These are phyloP conservation scores for Ascochyta rabiei DNA, from an alignment of 2,329 filamentous ascomycete genomes.

Conservation along the genomic window DNA sequence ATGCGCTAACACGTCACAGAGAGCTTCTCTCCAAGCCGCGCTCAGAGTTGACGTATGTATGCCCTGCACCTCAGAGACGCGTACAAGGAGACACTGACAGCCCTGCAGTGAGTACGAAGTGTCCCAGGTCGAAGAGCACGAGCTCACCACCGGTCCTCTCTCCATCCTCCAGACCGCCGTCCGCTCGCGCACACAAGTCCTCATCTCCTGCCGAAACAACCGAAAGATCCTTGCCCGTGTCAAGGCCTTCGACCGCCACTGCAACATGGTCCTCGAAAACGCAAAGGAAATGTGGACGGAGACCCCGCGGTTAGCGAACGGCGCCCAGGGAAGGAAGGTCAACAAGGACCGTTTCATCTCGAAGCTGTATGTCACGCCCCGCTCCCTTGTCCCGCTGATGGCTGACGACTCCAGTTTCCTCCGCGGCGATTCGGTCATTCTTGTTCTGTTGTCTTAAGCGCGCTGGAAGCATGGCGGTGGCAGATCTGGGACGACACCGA, in stretches of 20 bases:
- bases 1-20: constrained; percentile 57
- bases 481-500: constrained; percentile 19
- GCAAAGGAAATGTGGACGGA: constrained; percentile 99
- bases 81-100: constrained; percentile 22
- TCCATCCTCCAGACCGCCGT: constrained; percentile 98
- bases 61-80: constrained; percentile 2
- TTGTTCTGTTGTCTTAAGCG: constrained; percentile 77
- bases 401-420: constrained; percentile 68
- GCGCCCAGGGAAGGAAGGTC: constrained; percentile 86
- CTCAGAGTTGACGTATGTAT: constrained; percentile 84
- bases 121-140: constrained; percentile 78
- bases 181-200: constrained; percentile 89
- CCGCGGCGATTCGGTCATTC: constrained; percentile 84
- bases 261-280: constrained; percentile 98
- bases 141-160: constrained; percentile 79
- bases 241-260: constrained; percentile 98
- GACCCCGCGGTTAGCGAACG: constrained; percentile 78
- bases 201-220: constrained; percentile 98
- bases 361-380: constrained; percentile 76
- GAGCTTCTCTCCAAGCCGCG: constrained; percentile 89
- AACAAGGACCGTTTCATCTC: constrained; percentile 99
- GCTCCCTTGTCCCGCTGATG: not conserved
- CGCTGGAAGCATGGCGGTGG: constrained; percentile 16
- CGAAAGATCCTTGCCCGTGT: constrained; percentile 95
- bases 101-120: constrained; percentile 82